Evolutionary conservation across 768 basidiomycete genomes (phyloP).

Genomic region (Suillus plorans): DNA sequence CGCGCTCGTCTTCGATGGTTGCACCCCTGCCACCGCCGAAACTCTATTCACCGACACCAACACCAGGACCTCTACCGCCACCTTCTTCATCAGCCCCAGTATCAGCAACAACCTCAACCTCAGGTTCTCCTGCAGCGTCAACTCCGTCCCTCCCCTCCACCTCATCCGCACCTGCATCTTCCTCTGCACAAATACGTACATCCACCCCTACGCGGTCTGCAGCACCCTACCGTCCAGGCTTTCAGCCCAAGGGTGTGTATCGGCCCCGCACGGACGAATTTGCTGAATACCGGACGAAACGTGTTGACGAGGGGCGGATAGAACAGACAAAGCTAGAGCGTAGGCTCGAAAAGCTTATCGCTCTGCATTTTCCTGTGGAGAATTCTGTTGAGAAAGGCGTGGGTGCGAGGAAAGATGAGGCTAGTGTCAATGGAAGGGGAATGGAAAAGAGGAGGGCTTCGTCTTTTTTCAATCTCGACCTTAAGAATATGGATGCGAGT

Average conservation of each 20-base stretch:
- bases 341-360: constrained; percentile 84
- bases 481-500: constrained; percentile 63
- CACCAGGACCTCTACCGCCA: background rate
- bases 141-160: constrained; percentile 12
- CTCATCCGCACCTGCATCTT: constrained; percentile 18
- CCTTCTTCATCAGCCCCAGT: constrained; percentile 15
- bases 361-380: constrained; percentile 58
- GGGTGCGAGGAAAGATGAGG: constrained; percentile 16
- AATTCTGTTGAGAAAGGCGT: constrained; percentile 15
- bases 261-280: constrained; percentile 84
- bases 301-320: constrained; percentile 51
- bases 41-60: constrained; percentile 12
- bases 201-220: constrained; percentile 24
- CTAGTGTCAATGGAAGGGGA: constrained; percentile 4
- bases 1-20: constrained; percentile 9
- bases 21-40: constrained; percentile 16
- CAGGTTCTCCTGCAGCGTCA: constrained; percentile 20
- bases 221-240: constrained; percentile 85
- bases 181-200: constrained; percentile 22
- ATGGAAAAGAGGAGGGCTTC: constrained; percentile 49
- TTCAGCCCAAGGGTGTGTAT: constrained; percentile 89
- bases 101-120: constrained; percentile 13
- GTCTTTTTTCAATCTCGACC: constrained; percentile 72
- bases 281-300: constrained; percentile 36
- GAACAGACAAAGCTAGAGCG: constrained; percentile 85